These are phyloP conservation scores for Populus hybrid DNA, from an alignment of 441 rosid genomes.

Conservation along the genomic window DNA sequence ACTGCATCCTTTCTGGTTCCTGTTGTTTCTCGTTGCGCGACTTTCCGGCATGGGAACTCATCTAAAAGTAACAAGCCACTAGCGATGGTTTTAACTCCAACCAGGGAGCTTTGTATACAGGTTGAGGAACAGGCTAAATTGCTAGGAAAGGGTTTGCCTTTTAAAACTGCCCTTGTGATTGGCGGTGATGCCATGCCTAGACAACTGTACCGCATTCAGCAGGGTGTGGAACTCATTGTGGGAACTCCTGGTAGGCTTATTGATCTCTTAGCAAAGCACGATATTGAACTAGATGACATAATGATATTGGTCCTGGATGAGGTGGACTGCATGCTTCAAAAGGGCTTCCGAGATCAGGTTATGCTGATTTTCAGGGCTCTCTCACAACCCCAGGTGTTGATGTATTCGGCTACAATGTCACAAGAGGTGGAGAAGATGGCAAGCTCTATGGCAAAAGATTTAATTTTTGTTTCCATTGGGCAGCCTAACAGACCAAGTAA, in stretches of 20 bases:
- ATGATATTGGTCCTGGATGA: constrained; percentile 68
- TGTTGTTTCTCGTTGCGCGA: constrained; percentile 56
- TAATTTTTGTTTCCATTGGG: constrained; percentile 51
- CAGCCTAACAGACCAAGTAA: constrained; percentile 57
- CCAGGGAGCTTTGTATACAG: constrained; percentile 86
- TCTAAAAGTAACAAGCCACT: constrained; percentile 42
- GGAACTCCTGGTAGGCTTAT: constrained; percentile 90
- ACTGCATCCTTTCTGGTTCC: constrained; percentile 87
- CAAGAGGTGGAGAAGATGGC: constrained; percentile 68
- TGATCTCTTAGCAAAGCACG: constrained; percentile 69
- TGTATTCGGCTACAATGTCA: constrained; percentile 80
- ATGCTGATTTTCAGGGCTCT: constrained; percentile 80
- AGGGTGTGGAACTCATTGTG: constrained; percentile 78
- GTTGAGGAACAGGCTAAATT: constrained; percentile 87
- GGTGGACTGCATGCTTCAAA: constrained; percentile 91
- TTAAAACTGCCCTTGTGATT: constrained; percentile 88
- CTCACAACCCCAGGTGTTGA: constrained; percentile 70
- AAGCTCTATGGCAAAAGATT: constrained; percentile 43
- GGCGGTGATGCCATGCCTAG: constrained; percentile 84
- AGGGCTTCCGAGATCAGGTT: constrained; percentile 85
- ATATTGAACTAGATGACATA: constrained; percentile 45
- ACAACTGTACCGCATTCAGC: constrained; percentile 69
- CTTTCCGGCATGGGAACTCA: constrained; percentile 29
- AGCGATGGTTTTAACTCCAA: constrained; percentile 76
- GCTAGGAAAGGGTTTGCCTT: constrained; percentile 83